phyloP scores from a whole-genome alignment of 169 alveolate species.

The Plasmodium inui region DNA sequence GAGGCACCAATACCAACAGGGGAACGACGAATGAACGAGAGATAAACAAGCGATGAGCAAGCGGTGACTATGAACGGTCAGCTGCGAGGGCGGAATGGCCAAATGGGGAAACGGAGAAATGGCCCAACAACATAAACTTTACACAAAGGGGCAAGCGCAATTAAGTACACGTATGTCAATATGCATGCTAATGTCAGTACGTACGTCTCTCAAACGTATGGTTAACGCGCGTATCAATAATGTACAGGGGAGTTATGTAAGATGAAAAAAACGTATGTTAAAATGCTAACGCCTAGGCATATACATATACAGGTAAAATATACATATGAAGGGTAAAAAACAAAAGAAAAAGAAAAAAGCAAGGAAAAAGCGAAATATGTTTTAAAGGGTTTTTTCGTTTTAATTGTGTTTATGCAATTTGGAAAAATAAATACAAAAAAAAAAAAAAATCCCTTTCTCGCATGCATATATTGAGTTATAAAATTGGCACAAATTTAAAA shows the following conservation, averaged over 20 bases:
- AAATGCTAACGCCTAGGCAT: background rate
- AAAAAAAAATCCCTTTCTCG: slow-evolving; percentile 39
- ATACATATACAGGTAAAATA: background rate
- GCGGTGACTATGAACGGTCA: background rate
- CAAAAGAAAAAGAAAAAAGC: background rate
- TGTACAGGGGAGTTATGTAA: background rate
- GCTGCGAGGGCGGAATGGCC: background rate
- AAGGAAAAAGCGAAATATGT: slow-evolving; percentile 10
- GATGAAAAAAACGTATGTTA: background rate
- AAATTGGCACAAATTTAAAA: background rate
- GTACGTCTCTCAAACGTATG: background rate
- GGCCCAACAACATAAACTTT: background rate
- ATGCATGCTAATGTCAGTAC: slow-evolving; percentile 6
- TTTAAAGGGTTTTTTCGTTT: background rate
- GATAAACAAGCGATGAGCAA: background rate
- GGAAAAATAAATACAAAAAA: background rate
- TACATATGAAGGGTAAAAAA: background rate
- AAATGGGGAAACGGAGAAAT: background rate
- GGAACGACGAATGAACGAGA: background rate
- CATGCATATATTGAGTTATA: slow-evolving; percentile 58
- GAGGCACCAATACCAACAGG: background rate
- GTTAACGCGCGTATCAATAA: background rate
- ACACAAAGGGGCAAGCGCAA: background rate
- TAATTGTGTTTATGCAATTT: background rate
- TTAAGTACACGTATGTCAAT: background rate